These are phyloP conservation scores for Hypoxylon sp. DNA, from an alignment of 2,329 filamentous ascomycete species.

Conservation along the genomic window DNA sequence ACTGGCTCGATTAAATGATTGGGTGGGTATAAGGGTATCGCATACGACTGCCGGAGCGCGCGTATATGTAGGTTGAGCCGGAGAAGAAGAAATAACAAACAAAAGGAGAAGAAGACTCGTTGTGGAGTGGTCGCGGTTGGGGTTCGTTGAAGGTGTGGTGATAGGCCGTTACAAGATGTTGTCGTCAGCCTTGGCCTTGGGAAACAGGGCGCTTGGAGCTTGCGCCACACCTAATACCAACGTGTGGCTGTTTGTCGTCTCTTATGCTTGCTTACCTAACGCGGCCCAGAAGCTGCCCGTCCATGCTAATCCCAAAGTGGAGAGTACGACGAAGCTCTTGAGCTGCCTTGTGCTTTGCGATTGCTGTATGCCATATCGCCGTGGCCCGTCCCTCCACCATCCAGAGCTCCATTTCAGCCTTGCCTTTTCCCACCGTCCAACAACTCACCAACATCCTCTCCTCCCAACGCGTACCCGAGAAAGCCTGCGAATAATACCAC, in stretches of 20 bases:
- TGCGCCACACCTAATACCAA: constrained; percentile 33
- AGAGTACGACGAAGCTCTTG: constrained; percentile 45
- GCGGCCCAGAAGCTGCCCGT: constrained; percentile 14
- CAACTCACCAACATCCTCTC: constrained; percentile 25
- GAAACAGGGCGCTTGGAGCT: constrained; percentile 27
- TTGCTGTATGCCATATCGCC: too few species aligned
- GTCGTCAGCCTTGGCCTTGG: constrained; percentile 38
- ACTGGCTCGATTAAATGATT: not conserved
- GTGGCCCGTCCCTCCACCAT: constrained; percentile 23
- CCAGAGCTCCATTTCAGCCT: constrained; percentile 36
- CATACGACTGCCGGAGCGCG: not conserved
- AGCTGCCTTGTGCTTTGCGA: constrained; percentile 44
- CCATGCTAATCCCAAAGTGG: constrained; percentile 39
- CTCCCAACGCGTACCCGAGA: constrained; percentile 1
- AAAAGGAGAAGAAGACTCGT: constrained; percentile 7
- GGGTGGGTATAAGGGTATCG: not conserved
- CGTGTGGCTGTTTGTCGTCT: constrained; percentile 1
- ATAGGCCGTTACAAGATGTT: constrained; percentile 30
- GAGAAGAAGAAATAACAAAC: not conserved
- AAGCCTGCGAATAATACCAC: constrained; percentile 16
- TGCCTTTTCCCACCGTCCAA: constrained; percentile 28
- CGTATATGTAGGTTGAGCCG: not conserved
- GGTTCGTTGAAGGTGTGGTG: constrained; percentile 12
- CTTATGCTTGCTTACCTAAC: constrained; percentile 20
- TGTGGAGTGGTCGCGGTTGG: constrained; percentile 3